phyloP scores from a whole-genome alignment of 2,329 filamentous ascomycete species.

The Bipolaris gigantea region DNA sequence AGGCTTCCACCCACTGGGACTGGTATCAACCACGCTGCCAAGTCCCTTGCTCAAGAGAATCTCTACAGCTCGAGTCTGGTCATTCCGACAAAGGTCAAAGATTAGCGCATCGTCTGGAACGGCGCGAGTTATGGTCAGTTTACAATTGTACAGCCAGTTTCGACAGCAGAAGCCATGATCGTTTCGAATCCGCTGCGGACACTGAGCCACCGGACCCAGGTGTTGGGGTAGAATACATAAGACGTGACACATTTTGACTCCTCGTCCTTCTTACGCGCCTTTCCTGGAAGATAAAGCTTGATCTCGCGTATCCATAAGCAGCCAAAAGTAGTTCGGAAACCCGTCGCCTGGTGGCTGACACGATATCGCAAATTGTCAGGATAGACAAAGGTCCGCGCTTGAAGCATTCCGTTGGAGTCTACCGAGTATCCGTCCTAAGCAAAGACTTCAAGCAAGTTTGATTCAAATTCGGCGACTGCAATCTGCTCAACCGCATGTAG shows the following conservation, averaged over 20 bases:
- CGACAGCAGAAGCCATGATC: neutral
- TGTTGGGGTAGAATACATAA: neutral
- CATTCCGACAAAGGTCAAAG: conserved; percentile 15
- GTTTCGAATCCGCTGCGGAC: neutral
- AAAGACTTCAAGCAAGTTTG: neutral
- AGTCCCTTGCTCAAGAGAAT: conserved; percentile 9
- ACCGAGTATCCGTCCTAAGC: neutral
- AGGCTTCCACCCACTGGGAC: neutral
- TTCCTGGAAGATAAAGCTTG: neutral
- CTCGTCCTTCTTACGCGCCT: neutral
- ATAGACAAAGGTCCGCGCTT: neutral
- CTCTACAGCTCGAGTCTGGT: conserved; percentile 16
- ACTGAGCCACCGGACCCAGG: neutral
- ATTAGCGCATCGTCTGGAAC: conserved; percentile 16
- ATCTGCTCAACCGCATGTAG: neutral
- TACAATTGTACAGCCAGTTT: neutral
- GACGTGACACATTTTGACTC: neutral
- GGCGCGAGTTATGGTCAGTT: neutral
- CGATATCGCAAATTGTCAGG: neutral
- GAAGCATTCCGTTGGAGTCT: neutral
- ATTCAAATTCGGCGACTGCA: neutral
- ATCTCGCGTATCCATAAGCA: neutral
- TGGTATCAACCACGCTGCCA: conserved; percentile 20
- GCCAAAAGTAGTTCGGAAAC: neutral
- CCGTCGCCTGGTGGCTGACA: neutral